Base-by-base conservation (phyloP, 352 stramenopile genomes). In the Globisporangium spinosum region DNA sequence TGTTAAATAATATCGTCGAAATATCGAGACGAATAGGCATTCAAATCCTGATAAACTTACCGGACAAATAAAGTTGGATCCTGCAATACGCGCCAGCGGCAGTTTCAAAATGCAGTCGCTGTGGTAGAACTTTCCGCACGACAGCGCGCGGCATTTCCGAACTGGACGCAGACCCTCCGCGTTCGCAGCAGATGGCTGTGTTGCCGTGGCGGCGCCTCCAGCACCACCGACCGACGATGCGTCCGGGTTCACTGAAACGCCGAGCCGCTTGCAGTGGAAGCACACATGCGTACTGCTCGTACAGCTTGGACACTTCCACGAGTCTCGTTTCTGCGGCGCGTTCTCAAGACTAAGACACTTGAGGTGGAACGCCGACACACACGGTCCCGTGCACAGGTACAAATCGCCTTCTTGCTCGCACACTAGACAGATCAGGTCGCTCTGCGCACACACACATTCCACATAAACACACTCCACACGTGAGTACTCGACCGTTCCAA, bases 51-150 rank as follows among this genome's bases (percentile, higher is more conserved):
- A 56, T 1, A 43, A 55, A 71, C 76, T 53, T 70, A 82, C 75
- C 38, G 88, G 86, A 63, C 88, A 95, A 55, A 95, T 95, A 63
- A 95, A 95, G 65, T 90, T 80, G 57, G 82, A 80, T 65, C 86
- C 81, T 15, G 87, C 87, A 62, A 92, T 91, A 22, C 88, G 71
- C 6, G 88, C 87, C 45, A 95, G 72, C 55, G 88, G 83, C 58
- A 93, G 82, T 58, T 85, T 86, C 38, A 83, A 87, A 55, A 95
- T 92, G 58, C 88, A 95, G 40, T 89, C 74, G 20, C 88, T 76
- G 60, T 95, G 88, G 63, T 94, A 95, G 64, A 88, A 95, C 65
- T 94, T 94, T 29, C 88, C 88, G 58, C 88, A 95, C 49, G 85
- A 93, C 7, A 91, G 70, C 51, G 88, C 88, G 32, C 88, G 80